These are phyloP conservation scores for Volvox reticuliferus DNA, from an alignment of 139 green algal genomes.

Conservation along the genomic window DNA sequence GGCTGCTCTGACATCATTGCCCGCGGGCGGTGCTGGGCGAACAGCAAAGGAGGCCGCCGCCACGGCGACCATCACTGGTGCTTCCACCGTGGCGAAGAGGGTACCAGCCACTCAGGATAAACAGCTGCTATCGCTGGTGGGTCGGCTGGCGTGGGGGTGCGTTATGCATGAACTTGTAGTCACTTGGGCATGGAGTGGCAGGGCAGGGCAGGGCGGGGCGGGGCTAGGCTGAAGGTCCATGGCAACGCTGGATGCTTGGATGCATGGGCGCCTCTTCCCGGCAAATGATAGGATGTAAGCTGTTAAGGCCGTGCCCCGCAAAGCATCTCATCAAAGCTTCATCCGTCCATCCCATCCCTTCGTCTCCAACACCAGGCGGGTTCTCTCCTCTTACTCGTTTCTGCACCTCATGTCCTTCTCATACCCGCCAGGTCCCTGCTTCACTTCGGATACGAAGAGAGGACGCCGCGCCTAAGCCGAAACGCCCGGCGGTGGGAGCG, in stretches of 20 bases:
- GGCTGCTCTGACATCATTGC: not conserved
- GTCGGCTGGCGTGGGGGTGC: not conserved
- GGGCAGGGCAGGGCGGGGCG: no score
- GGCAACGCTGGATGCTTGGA: no score
- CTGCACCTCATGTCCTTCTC: not conserved
- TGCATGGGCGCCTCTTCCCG: no score
- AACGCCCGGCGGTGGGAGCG: not conserved
- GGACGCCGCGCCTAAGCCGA: conserved; percentile 39
- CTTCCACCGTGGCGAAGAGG: conserved; percentile 82
- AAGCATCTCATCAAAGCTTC: not conserved
- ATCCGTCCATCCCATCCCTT: not conserved
- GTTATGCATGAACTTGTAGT: no score
- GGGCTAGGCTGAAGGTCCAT: no score
- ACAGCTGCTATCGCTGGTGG: conserved; percentile 58
- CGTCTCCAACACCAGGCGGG: not conserved
- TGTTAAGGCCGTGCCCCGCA: no score
- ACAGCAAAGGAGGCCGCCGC: not conserved
- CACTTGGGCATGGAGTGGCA: no score
- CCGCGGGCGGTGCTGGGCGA: no score
- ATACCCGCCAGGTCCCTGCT: conserved; percentile 79
- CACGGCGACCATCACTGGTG: conserved; percentile 71
- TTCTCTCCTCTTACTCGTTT: not conserved
- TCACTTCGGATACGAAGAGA: conserved; percentile 77
- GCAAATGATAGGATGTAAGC: no score
- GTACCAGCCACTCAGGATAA: conserved; percentile 82